phyloP scores from a whole-genome alignment of 2,329 filamentous ascomycete species.

The Colletotrichum brevisporum region DNA sequence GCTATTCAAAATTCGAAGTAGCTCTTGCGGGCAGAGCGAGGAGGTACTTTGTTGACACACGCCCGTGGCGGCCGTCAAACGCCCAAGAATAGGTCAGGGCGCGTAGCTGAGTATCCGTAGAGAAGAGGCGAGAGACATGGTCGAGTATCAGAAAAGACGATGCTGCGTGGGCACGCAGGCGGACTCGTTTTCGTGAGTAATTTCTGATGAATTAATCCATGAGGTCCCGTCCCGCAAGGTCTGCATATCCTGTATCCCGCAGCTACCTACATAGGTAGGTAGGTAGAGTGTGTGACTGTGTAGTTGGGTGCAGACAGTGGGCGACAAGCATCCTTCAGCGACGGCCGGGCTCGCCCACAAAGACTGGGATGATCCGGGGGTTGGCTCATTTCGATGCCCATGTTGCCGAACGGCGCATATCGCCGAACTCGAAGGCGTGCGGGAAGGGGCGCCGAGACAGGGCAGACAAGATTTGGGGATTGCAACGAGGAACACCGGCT shows the following conservation, averaged over 20 bases:
- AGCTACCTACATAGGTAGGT: background rate
- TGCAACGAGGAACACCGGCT: slow-evolving; percentile 3
- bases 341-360: slow-evolving; percentile 13
- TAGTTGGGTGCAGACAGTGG: slow-evolving; percentile 22
- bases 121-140: slow-evolving; percentile 1
- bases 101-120: background rate
- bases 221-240: slow-evolving; percentile 4
- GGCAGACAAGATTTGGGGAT: slow-evolving; percentile 27
- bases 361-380: slow-evolving; percentile 21
- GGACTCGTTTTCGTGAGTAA: slow-evolving; percentile 8
- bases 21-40: slow-evolving; percentile 26
- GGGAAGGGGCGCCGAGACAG: slow-evolving; percentile 26
- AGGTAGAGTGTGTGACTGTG: background rate
- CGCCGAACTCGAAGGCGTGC: slow-evolving; percentile 30
- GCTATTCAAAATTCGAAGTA: slow-evolving; percentile 2
- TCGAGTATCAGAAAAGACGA: slow-evolving; percentile 22
- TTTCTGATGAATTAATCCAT: slow-evolving; percentile 14
- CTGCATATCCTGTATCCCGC: slow-evolving; percentile 3
- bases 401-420: slow-evolving; percentile 34
- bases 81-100: background rate
- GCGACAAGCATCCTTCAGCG: slow-evolving; percentile 22
- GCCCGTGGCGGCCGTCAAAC: slow-evolving; percentile 13
- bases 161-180: slow-evolving; percentile 12
- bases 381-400: slow-evolving; percentile 11
- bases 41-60: slow-evolving; percentile 27